Conservation (phyloP, 768 basidiomycete genomes). For the Lentinula aciculospora region DNA sequence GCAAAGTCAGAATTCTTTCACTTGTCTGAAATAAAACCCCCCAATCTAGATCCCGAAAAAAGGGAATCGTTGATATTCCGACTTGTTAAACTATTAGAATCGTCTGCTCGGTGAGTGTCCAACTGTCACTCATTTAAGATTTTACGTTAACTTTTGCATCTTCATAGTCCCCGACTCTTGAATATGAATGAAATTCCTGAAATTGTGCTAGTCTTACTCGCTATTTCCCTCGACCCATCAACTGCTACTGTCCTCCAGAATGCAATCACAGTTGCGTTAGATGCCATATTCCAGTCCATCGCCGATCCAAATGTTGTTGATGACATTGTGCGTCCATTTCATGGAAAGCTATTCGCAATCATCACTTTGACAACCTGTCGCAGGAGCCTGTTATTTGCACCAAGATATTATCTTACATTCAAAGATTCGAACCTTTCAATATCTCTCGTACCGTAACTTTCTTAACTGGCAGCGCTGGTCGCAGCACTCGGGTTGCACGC, state of each 20-base stretch:
- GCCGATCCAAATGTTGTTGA: slow-evolving; percentile 19
- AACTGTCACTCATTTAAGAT: background rate
- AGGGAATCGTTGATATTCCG: slow-evolving; percentile 32
- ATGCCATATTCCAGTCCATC: slow-evolving; percentile 38
- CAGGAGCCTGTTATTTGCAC: slow-evolving; percentile 45
- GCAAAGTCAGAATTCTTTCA: slow-evolving; percentile 31
- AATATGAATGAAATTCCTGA: slow-evolving; percentile 36
- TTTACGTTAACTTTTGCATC: background rate
- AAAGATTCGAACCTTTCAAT: slow-evolving; percentile 37
- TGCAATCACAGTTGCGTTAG: slow-evolving; percentile 42
- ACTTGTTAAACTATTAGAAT: slow-evolving; percentile 33
- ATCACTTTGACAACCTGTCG: background rate
- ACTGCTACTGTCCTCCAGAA: slow-evolving; percentile 36
- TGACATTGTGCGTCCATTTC: slow-evolving; percentile 19
- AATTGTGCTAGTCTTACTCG: slow-evolving; percentile 41
- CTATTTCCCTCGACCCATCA: slow-evolving; percentile 52
- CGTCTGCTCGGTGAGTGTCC: slow-evolving; percentile 46
- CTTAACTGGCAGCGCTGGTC: slow-evolving; percentile 44
- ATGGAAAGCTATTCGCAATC: background rate
- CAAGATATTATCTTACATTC: slow-evolving; percentile 36
- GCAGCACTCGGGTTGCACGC: slow-evolving; percentile 49
- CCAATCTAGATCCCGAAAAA: slow-evolving; percentile 12
- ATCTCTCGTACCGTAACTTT: slow-evolving; percentile 45
- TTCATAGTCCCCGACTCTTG: slow-evolving; percentile 28
- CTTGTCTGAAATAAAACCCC: slow-evolving; percentile 23